These are phyloP conservation scores for Wickerhamiella infanticola DNA, from an alignment of 1,139 yeast genomes.

Conservation along the genomic window DNA sequence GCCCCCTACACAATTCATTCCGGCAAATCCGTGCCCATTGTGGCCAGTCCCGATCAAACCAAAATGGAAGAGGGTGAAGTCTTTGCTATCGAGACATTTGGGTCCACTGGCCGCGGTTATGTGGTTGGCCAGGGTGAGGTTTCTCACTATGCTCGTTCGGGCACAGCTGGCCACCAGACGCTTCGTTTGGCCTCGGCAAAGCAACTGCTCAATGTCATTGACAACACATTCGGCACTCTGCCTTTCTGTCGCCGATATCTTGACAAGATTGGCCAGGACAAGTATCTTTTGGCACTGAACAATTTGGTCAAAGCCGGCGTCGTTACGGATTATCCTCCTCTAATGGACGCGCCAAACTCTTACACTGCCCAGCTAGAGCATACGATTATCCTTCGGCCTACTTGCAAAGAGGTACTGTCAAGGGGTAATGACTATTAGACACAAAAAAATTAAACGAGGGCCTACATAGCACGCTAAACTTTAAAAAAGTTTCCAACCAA, in stretches of 20 bases:
- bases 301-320: conserved; percentile 73
- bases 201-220: conserved; percentile 49
- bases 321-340: conserved; percentile 94
- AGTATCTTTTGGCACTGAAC: conserved; percentile 78
- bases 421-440: conserved; percentile 78
- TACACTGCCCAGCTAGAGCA: conserved; percentile 97
- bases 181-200: conserved; percentile 52
- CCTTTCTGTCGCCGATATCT: conserved; percentile 95
- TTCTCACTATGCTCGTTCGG: conserved; percentile 71
- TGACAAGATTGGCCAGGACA: conserved; percentile 84
- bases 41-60: conserved; percentile 80
- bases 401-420: conserved; percentile 84
- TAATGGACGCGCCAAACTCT: conserved; percentile 65
- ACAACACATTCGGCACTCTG: conserved; percentile 74
- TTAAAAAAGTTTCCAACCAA: conserved; percentile 46
- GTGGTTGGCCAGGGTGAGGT: conserved; percentile 82
- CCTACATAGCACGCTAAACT: conserved; percentile 5
- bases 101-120: conserved; percentile 89
- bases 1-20: conserved; percentile 75
- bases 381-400: conserved; percentile 80
- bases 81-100: conserved; percentile 96
- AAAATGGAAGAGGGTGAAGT: conserved; percentile 99
- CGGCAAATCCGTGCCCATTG: conserved; percentile 93
- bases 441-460: background rate
- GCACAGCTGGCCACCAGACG: conserved; percentile 31